phyloP scores from a whole-genome alignment of 2,329 filamentous ascomycete species.

The Colletotrichum neosansevieriae region DNA sequence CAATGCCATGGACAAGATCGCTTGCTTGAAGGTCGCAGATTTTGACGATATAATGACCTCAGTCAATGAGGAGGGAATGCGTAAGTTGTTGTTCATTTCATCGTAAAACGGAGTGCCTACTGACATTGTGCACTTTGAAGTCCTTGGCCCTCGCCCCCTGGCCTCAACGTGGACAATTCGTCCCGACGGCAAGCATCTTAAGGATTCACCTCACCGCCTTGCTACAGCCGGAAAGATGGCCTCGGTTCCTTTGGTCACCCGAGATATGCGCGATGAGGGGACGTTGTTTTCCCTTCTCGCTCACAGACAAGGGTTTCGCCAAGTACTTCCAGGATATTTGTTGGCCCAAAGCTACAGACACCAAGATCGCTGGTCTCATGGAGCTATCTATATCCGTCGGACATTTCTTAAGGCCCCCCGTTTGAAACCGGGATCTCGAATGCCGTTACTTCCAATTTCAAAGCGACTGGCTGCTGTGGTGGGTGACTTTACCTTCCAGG shows the following conservation, averaged over 20 bases:
- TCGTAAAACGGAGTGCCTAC: too few species aligned
- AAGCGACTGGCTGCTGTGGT: constrained; percentile 71
- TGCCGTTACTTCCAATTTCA: constrained; percentile 74
- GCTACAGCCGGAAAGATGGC: constrained; percentile 24
- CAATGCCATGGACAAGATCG: constrained; percentile 9
- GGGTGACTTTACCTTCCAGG: constrained; percentile 69
- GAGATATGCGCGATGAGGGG: constrained; percentile 75
- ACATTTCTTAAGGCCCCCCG: constrained; percentile 69
- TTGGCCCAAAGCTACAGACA: constrained; percentile 10
- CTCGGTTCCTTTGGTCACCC: constrained; percentile 70
- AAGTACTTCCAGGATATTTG: constrained; percentile 11
- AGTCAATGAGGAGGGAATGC: constrained; percentile 27
- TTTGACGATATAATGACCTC: constrained; percentile 23
- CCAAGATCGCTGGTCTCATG: constrained; percentile 18
- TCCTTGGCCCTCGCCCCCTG: constrained; percentile 15
- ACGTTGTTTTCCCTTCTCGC: constrained; percentile 67
- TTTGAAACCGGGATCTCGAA: constrained; percentile 69
- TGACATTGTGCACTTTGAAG: background rate
- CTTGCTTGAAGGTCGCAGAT: constrained; percentile 25
- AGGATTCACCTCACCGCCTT: constrained; percentile 14
- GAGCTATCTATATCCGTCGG: constrained; percentile 45
- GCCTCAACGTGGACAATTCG: constrained; percentile 18
- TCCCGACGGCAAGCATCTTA: constrained; percentile 20
- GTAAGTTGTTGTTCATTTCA: background rate
- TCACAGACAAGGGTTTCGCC: background rate